These are phyloP conservation scores for Gardenia jasminoides DNA, from an alignment of 257 asterid genomes.

Conservation along the genomic window DNA sequence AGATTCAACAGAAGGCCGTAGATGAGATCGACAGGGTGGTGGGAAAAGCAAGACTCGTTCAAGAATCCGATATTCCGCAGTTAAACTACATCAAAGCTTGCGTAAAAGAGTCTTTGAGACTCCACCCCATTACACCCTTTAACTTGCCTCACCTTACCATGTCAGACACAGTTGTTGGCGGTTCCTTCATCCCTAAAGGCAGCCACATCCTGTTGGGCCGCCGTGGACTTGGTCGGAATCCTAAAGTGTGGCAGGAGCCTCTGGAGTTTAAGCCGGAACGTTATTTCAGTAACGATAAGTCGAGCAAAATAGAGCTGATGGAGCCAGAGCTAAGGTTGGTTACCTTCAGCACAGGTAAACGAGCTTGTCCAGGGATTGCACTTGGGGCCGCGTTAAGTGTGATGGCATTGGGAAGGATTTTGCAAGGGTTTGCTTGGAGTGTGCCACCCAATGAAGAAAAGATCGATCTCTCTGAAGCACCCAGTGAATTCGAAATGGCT, in stretches of 20 bases:
- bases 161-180: not conserved
- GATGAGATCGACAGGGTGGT: conserved; percentile 14
- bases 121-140: conserved; percentile 16
- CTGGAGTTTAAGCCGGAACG: conserved; percentile 16
- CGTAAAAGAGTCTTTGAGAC: conserved; percentile 9
- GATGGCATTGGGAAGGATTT: conserved; percentile 20
- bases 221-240: conserved; percentile 19
- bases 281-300: not conserved
- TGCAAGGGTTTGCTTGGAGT: conserved; percentile 23
- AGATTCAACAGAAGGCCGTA: not conserved
- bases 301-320: not conserved
- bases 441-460: not conserved
- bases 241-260: conserved; percentile 16
- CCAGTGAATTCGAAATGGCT: not conserved
- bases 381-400: conserved; percentile 9
- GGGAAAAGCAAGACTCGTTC: conserved; percentile 10
- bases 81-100: conserved; percentile 12
- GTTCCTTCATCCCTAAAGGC: conserved; percentile 18
- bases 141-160: conserved; percentile 7
- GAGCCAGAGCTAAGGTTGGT: conserved; percentile 6
- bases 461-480: not conserved
- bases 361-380: conserved; percentile 14
- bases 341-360: conserved; percentile 13
- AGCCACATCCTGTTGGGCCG: conserved; percentile 11
- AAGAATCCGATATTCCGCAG: conserved; percentile 17